Evolutionary conservation across 768 basidiomycete species (phyloP), one percentile per base, ranked within the genome.

Genomic region (Arthromyces matolae): DNA sequence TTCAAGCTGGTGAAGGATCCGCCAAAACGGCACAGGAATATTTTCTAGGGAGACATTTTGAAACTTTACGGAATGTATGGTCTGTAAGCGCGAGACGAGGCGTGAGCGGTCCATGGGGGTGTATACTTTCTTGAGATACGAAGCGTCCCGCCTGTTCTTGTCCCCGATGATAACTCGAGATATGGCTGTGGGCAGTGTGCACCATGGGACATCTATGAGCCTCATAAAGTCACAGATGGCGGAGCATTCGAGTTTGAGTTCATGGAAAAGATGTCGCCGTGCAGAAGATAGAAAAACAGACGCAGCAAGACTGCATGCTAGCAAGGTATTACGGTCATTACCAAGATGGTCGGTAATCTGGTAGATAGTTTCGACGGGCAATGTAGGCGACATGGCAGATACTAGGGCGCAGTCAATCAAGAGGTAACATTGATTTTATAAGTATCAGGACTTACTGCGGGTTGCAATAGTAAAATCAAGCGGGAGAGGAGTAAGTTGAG

Each of bases 351-450:
- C 60, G 16, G 70, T 44, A 42, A 70, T 65, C 16, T 51, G 51
- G 50, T 67, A 62, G 27, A 66, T 48, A 7, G 54, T 68, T 60
- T 71, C 68, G 33, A 62, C 57, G 12, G 75, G 73, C 13, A 75
- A 45, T 4, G 12, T 19, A 7, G 38, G n/a, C n/a, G n/a, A n/a
- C n/a, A n/a, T n/a, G n/a, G n/a, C n/a, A n/a, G n/a, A n/a, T n/a
- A n/a, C n/a, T n/a, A n/a, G n/a, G n/a, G n/a, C n/a, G n/a, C n/a
- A n/a, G n/a, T n/a, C n/a, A n/a, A n/a, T n/a, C n/a, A n/a, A n/a
- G n/a, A n/a, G n/a, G n/a, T n/a, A n/a, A n/a, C n/a, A n/a, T n/a
- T n/a, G n/a, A n/a, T n/a, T n/a, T n/a, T n/a, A n/a, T n/a, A n/a
- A n/a, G n/a, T n/a, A n/a, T n/a, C n/a, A n/a, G n/a, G n/a, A n/a